Evolutionary conservation across 345 rosid genomes (phyloP), one percentile per base, ranked within the genome.

Genomic region (Populus simonii): DNA sequence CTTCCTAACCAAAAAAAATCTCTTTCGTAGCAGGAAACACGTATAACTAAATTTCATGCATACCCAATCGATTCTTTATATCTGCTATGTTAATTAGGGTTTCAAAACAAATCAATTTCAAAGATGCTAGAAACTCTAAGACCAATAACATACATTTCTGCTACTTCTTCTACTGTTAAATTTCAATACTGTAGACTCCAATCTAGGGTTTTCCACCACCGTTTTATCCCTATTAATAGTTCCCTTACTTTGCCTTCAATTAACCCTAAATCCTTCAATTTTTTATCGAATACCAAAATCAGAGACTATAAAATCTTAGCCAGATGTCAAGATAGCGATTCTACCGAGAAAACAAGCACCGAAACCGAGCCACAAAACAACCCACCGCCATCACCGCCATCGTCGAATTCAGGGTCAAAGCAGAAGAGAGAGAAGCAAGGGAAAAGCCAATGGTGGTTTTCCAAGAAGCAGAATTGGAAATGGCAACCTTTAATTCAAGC

Each of bases 401-500:
- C 88, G 78, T 71, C 78, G 43, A 82, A 35, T 72, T 80, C 89
- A 25, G 85, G 81, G 27, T 74, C 92, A 39, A 88, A 87, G 75
- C 82, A 77, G 85, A 84, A 86, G 74, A 82, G 86, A 78, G 93
- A 83, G 86, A 92, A 89, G 82, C 80, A 84, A 62, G 85, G 80
- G 79, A 87, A 84, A 80, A 77, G 84, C 76, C 69, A 76, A 18
- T 83, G 85, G 85, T 92, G 93, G 98, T 84, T 90, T 92, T 88
- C 96, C 8, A 91, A 88, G 77, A 86, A 85, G 47, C 89, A 83
- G 85, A 88, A 82, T 68, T 86, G 91, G 89, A 86, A 84, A 77
- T 96, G 98, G 99, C 89, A 92, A 73, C 91, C 98, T 5, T 81
- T 96, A 81, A 86, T 92, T 66, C 92, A 90, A 63, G 96, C 91